Evolutionary conservation across 2,329 filamentous ascomycete species (phyloP).

Genomic region (Alternaria sp.): DNA sequence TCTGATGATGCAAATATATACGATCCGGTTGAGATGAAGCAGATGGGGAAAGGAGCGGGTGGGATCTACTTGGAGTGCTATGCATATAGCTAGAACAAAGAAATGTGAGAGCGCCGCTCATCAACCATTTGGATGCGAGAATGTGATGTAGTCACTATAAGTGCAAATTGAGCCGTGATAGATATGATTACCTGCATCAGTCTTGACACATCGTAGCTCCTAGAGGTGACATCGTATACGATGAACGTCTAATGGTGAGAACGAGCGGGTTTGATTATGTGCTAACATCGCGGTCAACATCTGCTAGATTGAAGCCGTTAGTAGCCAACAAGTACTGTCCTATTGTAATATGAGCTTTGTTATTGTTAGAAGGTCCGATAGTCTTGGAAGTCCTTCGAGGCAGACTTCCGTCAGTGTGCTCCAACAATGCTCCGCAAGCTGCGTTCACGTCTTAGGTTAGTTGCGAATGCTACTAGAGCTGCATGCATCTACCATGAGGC

Average conservation of each 20-base stretch:
- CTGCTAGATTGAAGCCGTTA: background rate
- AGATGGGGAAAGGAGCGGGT: background rate
- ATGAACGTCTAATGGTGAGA: constrained; percentile 51
- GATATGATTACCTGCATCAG: constrained; percentile 57
- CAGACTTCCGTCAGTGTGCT: constrained; percentile 59
- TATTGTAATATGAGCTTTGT: constrained; percentile 57
- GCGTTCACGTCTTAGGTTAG: constrained; percentile 53
- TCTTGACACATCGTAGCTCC: constrained; percentile 51
- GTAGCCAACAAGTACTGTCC: constrained; percentile 51
- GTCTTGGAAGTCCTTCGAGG: constrained; percentile 61
- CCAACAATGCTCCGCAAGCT: constrained; percentile 54
- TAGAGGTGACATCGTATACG: constrained; percentile 52
- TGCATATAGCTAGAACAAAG: background rate
- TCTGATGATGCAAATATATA: background rate
- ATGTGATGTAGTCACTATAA: background rate
- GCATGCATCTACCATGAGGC: constrained; percentile 50
- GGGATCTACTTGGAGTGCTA: background rate
- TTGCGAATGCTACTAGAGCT: constrained; percentile 45
- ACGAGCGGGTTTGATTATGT: constrained; percentile 56
- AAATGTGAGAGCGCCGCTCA: background rate
- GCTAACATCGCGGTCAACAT: constrained; percentile 47
- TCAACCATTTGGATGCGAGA: background rate
- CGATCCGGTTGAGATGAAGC: background rate
- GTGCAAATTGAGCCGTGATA: constrained; percentile 48
- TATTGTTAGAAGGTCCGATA: constrained; percentile 60